Evolutionary conservation across 2,329 filamentous ascomycete genomes (phyloP).

Genomic region (Cercospora janseana): DNA sequence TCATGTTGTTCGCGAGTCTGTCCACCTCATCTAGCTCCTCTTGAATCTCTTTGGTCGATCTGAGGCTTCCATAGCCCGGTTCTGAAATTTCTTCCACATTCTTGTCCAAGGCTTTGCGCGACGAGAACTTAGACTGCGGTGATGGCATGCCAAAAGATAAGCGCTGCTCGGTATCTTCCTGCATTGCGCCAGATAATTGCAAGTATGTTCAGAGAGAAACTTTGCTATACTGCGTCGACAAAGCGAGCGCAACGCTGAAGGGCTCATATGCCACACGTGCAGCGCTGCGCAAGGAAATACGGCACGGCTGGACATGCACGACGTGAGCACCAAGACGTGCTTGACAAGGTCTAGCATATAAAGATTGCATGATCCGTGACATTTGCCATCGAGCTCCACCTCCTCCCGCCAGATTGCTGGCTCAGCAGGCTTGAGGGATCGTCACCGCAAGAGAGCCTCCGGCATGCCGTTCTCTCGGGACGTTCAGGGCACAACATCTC

Average conservation of each 20-base stretch:
- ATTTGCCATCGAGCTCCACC: neutral
- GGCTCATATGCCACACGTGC: too few relatives aligned
- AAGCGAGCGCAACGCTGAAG: too few relatives aligned
- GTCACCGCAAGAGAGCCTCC: neutral
- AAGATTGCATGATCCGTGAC: neutral
- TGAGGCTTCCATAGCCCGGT: constrained; percentile 4
- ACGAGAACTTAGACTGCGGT: constrained; percentile 11
- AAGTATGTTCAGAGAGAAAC: too few relatives aligned
- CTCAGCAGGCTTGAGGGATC: constrained; percentile 1
- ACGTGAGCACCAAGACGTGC: constrained; percentile 1
- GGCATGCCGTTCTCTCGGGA: too few relatives aligned
- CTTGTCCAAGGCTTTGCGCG: constrained; percentile 1
- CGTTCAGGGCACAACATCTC: too few relatives aligned
- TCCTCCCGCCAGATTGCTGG: neutral
- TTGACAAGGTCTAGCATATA: neutral
- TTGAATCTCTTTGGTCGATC: neutral
- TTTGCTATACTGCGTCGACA: too few relatives aligned
- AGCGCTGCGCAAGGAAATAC: too few relatives aligned
- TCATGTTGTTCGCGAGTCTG: constrained; percentile 16
- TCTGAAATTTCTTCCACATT: constrained; percentile 12
- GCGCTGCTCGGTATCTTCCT: too few relatives aligned
- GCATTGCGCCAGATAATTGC: too few relatives aligned
- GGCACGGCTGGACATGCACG: neutral
- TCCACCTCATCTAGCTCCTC: constrained; percentile 10
- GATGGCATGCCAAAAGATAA: constrained; percentile 1